Percentiles rank a stretch among this genome's conserved stretches.
Conservation (phyloP, 768 basidiomycete genomes). For the Leccinum uliginosum region DNA sequence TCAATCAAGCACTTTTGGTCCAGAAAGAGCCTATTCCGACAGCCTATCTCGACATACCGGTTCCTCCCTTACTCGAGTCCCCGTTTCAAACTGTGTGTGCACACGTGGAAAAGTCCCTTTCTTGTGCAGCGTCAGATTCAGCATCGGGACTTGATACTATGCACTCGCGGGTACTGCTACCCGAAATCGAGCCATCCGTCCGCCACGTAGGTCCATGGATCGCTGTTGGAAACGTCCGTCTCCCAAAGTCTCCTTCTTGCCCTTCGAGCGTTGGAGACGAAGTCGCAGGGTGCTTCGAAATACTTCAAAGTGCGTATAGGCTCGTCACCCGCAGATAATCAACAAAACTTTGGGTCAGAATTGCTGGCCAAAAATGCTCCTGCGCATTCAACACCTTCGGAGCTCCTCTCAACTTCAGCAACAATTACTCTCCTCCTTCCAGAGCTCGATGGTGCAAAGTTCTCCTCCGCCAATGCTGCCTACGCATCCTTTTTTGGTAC, state of each 20-base stretch:
- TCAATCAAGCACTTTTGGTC: slow-evolving; percentile 64
- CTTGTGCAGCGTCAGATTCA: background rate
- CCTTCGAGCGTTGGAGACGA: slow-evolving; percentile 71
- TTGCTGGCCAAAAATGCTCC: slow-evolving; percentile 47
- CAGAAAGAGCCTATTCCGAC: slow-evolving; percentile 39
- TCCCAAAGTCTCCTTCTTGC: slow-evolving; percentile 21
- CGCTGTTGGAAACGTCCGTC: slow-evolving; percentile 52
- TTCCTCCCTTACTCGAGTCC: slow-evolving; percentile 50
- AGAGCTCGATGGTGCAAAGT: slow-evolving; percentile 63
- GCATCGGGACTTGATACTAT: background rate
- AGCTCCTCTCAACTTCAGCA: slow-evolving; percentile 26
- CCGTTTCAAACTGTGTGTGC: slow-evolving; percentile 15
- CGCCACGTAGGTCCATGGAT: slow-evolving; percentile 60
- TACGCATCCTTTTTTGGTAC: slow-evolving; percentile 83
- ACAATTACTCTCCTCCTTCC: slow-evolving; percentile 83
- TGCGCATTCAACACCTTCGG: slow-evolving; percentile 19
- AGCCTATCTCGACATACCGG: slow-evolving; percentile 16
- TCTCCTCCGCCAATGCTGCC: slow-evolving; percentile 68
- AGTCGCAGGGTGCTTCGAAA: slow-evolving; percentile 61
- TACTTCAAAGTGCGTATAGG: slow-evolving; percentile 50
- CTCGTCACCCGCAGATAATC: background rate
- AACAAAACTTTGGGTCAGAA: slow-evolving; percentile 34
- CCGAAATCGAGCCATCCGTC: slow-evolving; percentile 12
- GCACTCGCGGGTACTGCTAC: background rate
- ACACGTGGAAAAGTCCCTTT: slow-evolving; percentile 12